Conservation (phyloP, 1,139 yeast genomes). For the Yamadazyma buinensis region DNA sequence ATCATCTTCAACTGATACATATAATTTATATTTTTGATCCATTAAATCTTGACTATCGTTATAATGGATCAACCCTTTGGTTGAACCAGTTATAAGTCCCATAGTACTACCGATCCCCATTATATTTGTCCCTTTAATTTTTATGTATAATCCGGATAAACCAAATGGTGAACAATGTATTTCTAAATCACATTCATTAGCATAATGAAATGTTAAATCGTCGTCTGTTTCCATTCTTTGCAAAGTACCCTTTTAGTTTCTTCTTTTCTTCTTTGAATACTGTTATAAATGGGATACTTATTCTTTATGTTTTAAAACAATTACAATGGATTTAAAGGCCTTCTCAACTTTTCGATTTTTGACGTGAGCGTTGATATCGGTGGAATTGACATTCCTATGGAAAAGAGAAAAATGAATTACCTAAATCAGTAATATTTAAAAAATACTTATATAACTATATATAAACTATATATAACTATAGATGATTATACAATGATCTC, state of each 20-base stretch:
- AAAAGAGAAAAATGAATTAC: too few relatives aligned
- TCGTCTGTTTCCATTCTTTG: conserved; percentile 9
- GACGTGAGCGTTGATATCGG: too few relatives aligned
- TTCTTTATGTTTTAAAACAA: background rate
- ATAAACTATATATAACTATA: too few relatives aligned
- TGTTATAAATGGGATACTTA: too few relatives aligned
- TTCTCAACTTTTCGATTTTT: too few relatives aligned
- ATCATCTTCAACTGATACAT: conserved; percentile 49
- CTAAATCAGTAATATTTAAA: too few relatives aligned
- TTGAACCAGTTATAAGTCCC: conserved; percentile 54
- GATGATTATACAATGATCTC: too few relatives aligned
- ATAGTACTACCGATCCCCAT: conserved; percentile 59
- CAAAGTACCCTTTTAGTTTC: too few relatives aligned
- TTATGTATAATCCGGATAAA: conserved; percentile 50
- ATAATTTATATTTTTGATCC: conserved; percentile 48
- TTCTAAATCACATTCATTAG: conserved; percentile 52
- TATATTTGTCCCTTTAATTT: conserved; percentile 47
- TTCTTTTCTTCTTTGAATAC: too few relatives aligned
- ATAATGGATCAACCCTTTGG: conserved; percentile 49
- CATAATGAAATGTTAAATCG: conserved; percentile 39
- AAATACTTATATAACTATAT: too few relatives aligned
- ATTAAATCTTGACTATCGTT: conserved; percentile 47
- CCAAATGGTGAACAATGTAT: conserved; percentile 60
- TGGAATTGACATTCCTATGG: too few relatives aligned
- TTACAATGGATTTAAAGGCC: background rate